phyloP scores from a whole-genome alignment of 352 stramenopile genomes.

The Pythium phragmiticola region DNA sequence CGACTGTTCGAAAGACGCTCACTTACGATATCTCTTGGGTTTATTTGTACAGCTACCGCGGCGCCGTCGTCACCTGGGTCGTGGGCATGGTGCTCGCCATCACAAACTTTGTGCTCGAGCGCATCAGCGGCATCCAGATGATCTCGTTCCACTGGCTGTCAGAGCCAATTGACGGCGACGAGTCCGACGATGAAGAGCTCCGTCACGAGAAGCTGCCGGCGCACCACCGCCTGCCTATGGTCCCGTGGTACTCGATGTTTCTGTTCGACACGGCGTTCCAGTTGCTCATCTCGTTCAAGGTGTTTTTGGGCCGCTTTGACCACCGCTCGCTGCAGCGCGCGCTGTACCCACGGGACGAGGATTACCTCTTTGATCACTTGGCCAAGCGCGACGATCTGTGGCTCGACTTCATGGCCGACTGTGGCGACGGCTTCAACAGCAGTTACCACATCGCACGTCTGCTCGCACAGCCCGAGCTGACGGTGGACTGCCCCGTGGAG shows the following conservation, averaged over 20 bases:
- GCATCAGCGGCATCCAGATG: conserved; percentile 75
- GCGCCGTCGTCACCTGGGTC: conserved; percentile 82
- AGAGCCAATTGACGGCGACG: conserved; percentile 37
- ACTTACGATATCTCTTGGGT: not conserved
- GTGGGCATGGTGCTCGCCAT: conserved; percentile 76
- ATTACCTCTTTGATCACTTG: conserved; percentile 85
- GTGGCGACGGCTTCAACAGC: conserved; percentile 92
- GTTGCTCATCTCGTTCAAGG: conserved; percentile 91
- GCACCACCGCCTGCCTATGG: conserved; percentile 87
- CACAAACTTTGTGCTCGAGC: conserved; percentile 84
- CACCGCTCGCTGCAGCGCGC: conserved; percentile 90
- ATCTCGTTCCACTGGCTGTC: conserved; percentile 80
- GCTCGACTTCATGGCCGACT: conserved; percentile 94
- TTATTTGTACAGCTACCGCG: conserved; percentile 51
- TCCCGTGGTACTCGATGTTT: conserved; percentile 94
- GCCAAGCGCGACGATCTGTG: conserved; percentile 81
- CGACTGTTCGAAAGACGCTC: not conserved
- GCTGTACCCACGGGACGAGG: conserved; percentile 64
- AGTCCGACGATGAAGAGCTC: conserved; percentile 45
- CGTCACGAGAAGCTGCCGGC: conserved; percentile 62
- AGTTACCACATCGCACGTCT: conserved; percentile 91
- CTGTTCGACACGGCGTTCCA: conserved; percentile 91
- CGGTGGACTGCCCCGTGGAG: conserved; percentile 60
- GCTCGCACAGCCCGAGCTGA: conserved; percentile 87
- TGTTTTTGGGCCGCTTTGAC: conserved; percentile 92